Base-by-base conservation (phyloP, 208 protist genomes). In the Acanthamoeba castellanii region DNA sequence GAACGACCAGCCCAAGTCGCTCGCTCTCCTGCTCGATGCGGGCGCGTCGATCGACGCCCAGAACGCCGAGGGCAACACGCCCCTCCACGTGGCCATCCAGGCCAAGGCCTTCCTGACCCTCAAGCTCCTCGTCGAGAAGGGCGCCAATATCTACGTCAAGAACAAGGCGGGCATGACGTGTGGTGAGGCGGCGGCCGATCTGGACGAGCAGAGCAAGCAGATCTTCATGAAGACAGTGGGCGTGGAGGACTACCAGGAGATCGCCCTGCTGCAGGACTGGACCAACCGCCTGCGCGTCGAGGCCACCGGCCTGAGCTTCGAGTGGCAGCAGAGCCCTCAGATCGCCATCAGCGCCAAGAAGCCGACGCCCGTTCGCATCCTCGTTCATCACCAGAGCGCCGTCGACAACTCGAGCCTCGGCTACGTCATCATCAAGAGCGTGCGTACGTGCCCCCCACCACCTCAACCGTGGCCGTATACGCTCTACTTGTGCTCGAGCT, bases 241-340 rank as follows among this genome's bases (percentile, higher is more conserved):
- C 64, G 88, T 93, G 66, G 88, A 93, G 42, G 88, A 93, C 66
- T 93, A 93, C 27, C 88, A 93, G 42, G 88, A 93, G 25, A 93
- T 93, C 42, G 88, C 88, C 11, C 64, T 93, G 16, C 50, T 93
- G 14, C 88, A 93, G 64, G 88, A 93, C 18, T 93, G 88, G 88
- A 78, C 42, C 45, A 93, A 93, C 88, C 34, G 88, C 18, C 45
- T 78, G 25, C 57, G 88, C 57, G 50, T 93, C 18, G 61, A 93
- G 88, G 88, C 88, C 61, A 59, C 55, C 16, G 88, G 88, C 7
- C 42, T 93, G 6, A 55, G 37, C 66, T 93, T 64, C 42, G 88
- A 93, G n/a, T 93, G 88, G 88, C 88, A 76, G 30, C 30, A 93
- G 64, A 81, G 88, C 64, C 88, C 88, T 11, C 88, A 93, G 59